Evolutionary conservation across 108 stramenopile genomes (phyloP), one percentile per base, ranked within the genome.

Genomic region (Cyclotella distinguenda): DNA sequence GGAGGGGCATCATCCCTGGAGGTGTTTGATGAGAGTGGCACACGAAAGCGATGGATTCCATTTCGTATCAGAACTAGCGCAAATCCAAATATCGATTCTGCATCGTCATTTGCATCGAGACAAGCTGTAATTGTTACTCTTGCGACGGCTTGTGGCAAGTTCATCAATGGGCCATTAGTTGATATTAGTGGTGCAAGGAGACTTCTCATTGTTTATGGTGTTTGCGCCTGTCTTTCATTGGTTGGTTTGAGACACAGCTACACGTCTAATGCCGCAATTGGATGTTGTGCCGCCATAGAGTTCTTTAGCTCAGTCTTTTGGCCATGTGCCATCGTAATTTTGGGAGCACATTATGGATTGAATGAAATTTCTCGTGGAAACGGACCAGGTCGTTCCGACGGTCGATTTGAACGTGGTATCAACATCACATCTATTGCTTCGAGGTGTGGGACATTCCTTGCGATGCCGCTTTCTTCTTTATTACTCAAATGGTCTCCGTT

Each of bases 181-280:
- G 90, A 92, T 78, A 55, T 92, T 8, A 56, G 75, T 23, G 87
- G 90, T 9, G 90, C 90, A 15, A 49, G 90, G 40, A 64, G 87
- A 65, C 69, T 86, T 1, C 61, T 79, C 4, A 54, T 74, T 5
- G 19, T 79, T 3, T 87, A 84, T 65, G 61, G 81, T 16, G 34
- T 75, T 12, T 57, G 82, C 26, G 70, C 84, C 9, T 67, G 74
- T 30, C 16, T 81, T 16, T 63, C 86, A 10, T 65, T 92, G 42
- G 9, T 87, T 11, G 64, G 44, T 34, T 63, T 92, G 72, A 64
- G 78, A 23, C 26, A 77, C 18, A 72, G 79, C 45, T 61, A 55
- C 19, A 79, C 64, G 34, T 44, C 78, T 12, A 49, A 42, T 27
- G 59, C 72, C 2, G 85, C 80, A 2, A 68, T 80, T 28, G 69